Evolutionary conservation across 2,329 filamentous ascomycete genomes (phyloP).

Genomic region (Fusarium buharicum): DNA sequence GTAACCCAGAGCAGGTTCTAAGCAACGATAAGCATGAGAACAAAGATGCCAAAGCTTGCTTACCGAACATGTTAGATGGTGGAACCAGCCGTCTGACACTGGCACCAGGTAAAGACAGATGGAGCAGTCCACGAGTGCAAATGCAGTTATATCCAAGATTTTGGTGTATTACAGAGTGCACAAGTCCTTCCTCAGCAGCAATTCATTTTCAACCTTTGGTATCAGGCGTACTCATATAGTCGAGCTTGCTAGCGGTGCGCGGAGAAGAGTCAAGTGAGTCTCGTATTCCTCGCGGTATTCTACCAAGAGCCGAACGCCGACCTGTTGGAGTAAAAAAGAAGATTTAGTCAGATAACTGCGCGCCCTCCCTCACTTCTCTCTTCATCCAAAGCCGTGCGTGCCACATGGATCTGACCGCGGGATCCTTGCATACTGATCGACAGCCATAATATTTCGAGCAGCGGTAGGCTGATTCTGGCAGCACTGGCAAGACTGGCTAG

Average conservation of each 20-base stretch:
- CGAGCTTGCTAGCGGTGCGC: constrained; percentile 17
- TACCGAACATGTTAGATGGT: constrained; percentile 34
- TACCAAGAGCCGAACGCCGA: constrained; percentile 20
- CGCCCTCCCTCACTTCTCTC: constrained; percentile 3
- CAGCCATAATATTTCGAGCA: constrained; percentile 2
- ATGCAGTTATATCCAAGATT: constrained; percentile 12
- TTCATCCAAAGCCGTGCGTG: constrained; percentile 10
- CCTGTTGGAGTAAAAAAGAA: not conserved
- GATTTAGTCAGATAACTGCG: constrained; percentile 1
- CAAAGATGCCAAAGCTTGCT: constrained; percentile 18
- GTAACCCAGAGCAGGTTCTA: constrained; percentile 13
- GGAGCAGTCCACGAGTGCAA: not conserved
- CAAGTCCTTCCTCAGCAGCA: constrained; percentile 17
- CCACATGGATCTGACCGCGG: constrained; percentile 3
- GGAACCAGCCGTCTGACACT: constrained; percentile 37
- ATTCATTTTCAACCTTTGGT: constrained; percentile 13
- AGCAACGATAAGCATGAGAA: constrained; percentile 18
- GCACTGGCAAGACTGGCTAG: not conserved
- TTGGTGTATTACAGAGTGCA: constrained; percentile 28
- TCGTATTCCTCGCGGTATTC: constrained; percentile 19
- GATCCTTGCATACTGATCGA: constrained; percentile 18
- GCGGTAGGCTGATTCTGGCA: constrained; percentile 4
- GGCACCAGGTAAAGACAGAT: constrained; percentile 9
- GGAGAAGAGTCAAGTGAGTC: constrained; percentile 1
- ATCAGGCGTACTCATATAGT: constrained; percentile 17